A percentile compares a stretch with the other conserved stretches of the same genome.
Evolutionary conservation across 2,329 filamentous ascomycete species (phyloP).

Genomic region (Ceratocystis diversiconidia): DNA sequence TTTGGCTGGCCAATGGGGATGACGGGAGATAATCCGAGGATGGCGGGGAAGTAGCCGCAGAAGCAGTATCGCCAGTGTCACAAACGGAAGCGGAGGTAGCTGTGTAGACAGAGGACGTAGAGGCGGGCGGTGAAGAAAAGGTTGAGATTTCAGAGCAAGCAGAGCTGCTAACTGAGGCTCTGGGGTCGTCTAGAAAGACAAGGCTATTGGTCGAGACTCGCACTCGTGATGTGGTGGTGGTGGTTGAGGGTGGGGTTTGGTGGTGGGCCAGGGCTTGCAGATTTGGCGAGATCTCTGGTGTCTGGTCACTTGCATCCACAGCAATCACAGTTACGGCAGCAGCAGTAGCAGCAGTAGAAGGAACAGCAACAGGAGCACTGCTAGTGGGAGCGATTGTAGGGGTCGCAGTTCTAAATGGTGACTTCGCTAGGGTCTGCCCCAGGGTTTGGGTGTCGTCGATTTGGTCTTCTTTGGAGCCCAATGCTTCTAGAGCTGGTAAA

Average conservation of each 20-base stretch:
- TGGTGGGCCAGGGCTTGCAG: slow-evolving; percentile 16
- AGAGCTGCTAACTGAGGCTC: slow-evolving; percentile 21
- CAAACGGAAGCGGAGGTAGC: slow-evolving; percentile 18
- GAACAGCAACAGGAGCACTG: neutral
- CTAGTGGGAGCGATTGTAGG: too few species aligned
- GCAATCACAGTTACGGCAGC: neutral
- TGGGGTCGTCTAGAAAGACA: slow-evolving; percentile 21
- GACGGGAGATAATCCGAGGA: slow-evolving; percentile 14
- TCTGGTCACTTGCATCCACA: neutral
- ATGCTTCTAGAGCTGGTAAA: too few species aligned
- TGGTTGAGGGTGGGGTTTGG: slow-evolving; percentile 20
- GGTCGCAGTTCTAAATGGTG: neutral
- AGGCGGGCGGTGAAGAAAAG: slow-evolving; percentile 19
- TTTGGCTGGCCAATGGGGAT: slow-evolving; percentile 9
- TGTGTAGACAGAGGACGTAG: slow-evolving; percentile 20
- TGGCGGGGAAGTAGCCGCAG: slow-evolving; percentile 11
- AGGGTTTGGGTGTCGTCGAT: slow-evolving; percentile 19
- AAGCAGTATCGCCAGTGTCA: slow-evolving; percentile 19
- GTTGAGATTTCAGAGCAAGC: slow-evolving; percentile 21
- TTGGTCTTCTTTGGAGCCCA: slow-evolving; percentile 25
- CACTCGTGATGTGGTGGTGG: slow-evolving; percentile 21
- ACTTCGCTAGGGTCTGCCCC: neutral
- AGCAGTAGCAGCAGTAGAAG: neutral
- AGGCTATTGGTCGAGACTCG: slow-evolving; percentile 8
- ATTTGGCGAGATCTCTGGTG: neutral